Base-by-base conservation (phyloP, 2,329 filamentous ascomycete species). In the Pseudocercospora cruenta region DNA sequence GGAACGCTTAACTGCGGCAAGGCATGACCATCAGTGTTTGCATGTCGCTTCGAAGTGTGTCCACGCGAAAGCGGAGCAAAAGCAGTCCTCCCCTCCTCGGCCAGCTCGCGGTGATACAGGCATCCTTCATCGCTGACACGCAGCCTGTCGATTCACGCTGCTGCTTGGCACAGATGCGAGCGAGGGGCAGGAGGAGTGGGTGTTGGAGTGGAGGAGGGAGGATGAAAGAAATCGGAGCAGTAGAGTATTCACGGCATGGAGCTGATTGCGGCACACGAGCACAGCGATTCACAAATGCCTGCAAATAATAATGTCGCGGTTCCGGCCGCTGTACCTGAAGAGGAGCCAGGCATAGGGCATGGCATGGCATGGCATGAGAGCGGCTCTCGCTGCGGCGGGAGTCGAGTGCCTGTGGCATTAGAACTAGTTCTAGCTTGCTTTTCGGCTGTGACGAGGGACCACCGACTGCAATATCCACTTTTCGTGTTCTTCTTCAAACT, bases 61-160 rank as follows among this genome's bases (percentile, higher is more conserved):
- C 53, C 24, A 57, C 31, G 53, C 53, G 53, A 57, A 57, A 31
- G 53, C 31, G 53, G 53, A 57, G 31, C 53, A 24, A 24, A 54
- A 16, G 24, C 51, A 54, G 51, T 55, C 4, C 19, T n/a, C 19
- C 47, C 47, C 22, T 51, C 47, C 21, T 24, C 21, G 24, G 21
- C 24, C 16, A 22, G 22, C 51, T 28, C 21, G 51, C 51, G 21
- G 51, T 26, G 51, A 54, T 24, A 49, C 19, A 7, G 45, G 45
- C 45, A 47, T 47, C n/a, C 45, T 19, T 47, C 14, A 19, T 47
- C 45, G 45, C 45, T 22, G 49, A 22, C 49, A 54, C 49, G 24
- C 24, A 54, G 24, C 24, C 22, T 55, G 19, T 55, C 51, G 51
- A 26, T 22, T 55, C 51, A 31, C 24, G 14, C 9, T 14, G 31